Conservation (phyloP, 202 grass and related monocot genomes). For the Setaria italica region DNA sequence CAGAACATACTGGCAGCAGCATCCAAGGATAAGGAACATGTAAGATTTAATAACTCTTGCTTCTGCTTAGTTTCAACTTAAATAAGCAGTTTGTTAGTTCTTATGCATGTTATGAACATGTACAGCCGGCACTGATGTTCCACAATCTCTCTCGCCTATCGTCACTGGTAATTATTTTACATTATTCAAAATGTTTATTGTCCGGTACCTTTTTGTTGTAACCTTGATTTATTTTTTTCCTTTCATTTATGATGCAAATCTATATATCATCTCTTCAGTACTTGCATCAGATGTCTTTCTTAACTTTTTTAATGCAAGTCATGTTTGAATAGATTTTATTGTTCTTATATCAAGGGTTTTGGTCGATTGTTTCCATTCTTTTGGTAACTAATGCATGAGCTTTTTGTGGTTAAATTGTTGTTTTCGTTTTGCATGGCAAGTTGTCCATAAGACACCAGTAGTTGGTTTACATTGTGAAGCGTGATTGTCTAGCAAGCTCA, state of each 20-base stretch:
- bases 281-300: constrained; percentile 16
- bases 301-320: neutral
- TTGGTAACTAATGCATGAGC: neutral
- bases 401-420: neutral
- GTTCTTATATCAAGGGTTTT: neutral
- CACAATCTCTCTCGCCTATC: constrained; percentile 81
- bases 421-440: neutral
- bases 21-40: constrained; percentile 73
- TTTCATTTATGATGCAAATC: neutral
- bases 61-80: constrained; percentile 35
- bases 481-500: neutral
- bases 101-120: constrained; percentile 54
- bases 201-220: neutral
- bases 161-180: constrained; percentile 71
- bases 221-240: neutral
- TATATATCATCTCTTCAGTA: constrained; percentile 30
- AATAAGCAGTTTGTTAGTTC: constrained; percentile 46
- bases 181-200: constrained; percentile 40
- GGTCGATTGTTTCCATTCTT: constrained; percentile 17
- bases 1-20: constrained; percentile 67
- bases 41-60: constrained; percentile 56
- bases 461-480: neutral
- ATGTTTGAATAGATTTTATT: neutral
- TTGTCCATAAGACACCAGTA: neutral
- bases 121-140: constrained; percentile 78